Base-by-base conservation (phyloP, 331 rosid genomes). In the Quercus phellos region DNA sequence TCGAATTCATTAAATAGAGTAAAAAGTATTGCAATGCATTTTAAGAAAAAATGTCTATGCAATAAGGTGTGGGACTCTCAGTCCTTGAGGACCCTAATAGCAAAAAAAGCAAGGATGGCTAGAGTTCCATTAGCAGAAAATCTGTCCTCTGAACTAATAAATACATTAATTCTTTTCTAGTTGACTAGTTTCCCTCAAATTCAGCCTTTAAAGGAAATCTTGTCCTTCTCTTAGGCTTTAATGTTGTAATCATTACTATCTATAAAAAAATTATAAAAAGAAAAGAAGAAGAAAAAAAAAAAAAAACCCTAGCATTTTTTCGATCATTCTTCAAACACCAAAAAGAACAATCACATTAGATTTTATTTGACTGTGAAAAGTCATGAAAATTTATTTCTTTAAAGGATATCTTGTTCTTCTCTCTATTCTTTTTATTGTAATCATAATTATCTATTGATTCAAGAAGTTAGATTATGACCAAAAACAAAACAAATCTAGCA, bases 1-100 rank as follows among this genome's bases (percentile, higher is more conserved):
- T 30, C 70, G 82, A 43, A 82, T 64, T 70, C 67, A 84, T 51
- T 1, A 77, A 55, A 50, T 27, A 71, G 79, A 81, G 75, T 58
- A 9, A 54, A 58, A 63, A 18, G 38, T 26, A 58, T 4, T 56
- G 72, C 19, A 30, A 53, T 53, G 71, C 76, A 75, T 19, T 30
- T 8, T 14, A 4, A 3, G 43, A 26, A 16, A 59, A 29, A 75
- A 32, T 11, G 43, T 66, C 42, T 68, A 46, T 16, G 55, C 66
- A 61, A 78, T 27, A 72, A n/a, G 63, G 2, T 30, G 16, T 12
- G 38, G 13, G 17, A n/a, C 46, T 18, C 55, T 18, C 4, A 51
- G 30, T 22, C 13, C 67, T 19, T 55, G 76, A 55, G 80, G 58
- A 59, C 59, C 79, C 58, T 63, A 74, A 77, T 60, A 10, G 73